Base-by-base conservation (phyloP, 768 basidiomycete species). In the Suillus paluster region DNA sequence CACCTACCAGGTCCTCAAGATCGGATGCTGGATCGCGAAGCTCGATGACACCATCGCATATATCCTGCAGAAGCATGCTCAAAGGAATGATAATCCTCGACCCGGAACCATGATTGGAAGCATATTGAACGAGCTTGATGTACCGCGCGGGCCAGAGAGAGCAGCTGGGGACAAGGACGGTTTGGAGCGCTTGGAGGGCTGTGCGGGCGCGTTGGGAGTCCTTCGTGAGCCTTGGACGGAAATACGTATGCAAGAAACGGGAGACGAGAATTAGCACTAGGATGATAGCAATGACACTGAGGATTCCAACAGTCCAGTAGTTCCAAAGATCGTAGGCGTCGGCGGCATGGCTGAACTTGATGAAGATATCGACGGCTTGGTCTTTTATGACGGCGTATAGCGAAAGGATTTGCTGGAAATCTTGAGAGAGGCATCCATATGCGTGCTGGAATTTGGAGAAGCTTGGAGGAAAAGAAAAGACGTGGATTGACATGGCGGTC, bases 131-230 rank as follows among this genome's bases (percentile, higher is more conserved):
- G 34, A 77, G 69, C 53, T 60, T 39, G 44, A 71, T 65, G 65
- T 83, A 79, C 36, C 73, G 71, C 21, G 66, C 66, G 11, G 82
- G 78, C 83, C 81, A 83, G 45, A 80, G 75, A n/a, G 77, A 77
- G 48, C 73, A 76, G 1, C 79, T 79, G 6, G 84, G 82, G 2
- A 73, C 75, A n/a, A 84, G 59, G 39, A 85, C 63, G 4, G 73
- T 70, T 46, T 78, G 72, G 19, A 85, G 73, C 21, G 78, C 80
- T 64, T 75, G 76, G 36, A 77, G 68, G 42, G 70, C 63, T 4
- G 55, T 63, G 33, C 70, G 71, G 19, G 67, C 65, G 14, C 61
- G 63, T 21, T 45, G 53, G 17, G 44, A 57, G 42, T 64, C 62
- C 60, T 64, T 60, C 48, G 55, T 63, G 58, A 12, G 42, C 62